These are phyloP conservation scores for Cryptococcus sp. DNA, from an alignment of 1,284 basidiomycete species.

Conservation along the genomic window DNA sequence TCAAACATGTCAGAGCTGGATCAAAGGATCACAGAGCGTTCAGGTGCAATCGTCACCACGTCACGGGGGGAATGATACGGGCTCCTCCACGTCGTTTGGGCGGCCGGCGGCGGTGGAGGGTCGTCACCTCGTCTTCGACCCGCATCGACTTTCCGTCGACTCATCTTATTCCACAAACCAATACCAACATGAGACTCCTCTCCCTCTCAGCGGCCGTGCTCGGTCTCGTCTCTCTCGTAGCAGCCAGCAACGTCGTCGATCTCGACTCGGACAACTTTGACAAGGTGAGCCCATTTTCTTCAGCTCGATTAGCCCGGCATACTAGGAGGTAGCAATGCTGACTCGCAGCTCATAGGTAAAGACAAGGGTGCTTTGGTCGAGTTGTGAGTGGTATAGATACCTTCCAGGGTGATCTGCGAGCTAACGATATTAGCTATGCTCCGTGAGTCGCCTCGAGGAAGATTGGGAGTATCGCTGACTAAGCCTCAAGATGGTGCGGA, in stretches of 20 bases:
- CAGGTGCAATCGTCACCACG: too few species aligned
- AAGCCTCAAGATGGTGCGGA: constrained; percentile 43
- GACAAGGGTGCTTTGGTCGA: constrained; percentile 80
- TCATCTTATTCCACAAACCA: not conserved
- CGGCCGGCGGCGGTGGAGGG: too few species aligned
- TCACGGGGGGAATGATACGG: too few species aligned
- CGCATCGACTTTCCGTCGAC: not conserved
- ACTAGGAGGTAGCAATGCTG: constrained; percentile 2
- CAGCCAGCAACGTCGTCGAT: constrained; percentile 70
- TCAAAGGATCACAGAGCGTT: too few species aligned
- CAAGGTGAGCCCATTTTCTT: constrained; percentile 41
- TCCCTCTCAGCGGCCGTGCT: constrained; percentile 57
- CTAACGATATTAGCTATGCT: constrained; percentile 31
- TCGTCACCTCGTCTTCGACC: not conserved
- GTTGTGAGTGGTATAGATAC: constrained; percentile 66
- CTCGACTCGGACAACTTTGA: constrained; percentile 73
- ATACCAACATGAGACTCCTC: constrained; percentile 55
- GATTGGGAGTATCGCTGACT: not conserved
- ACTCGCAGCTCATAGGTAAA: constrained; percentile 54
- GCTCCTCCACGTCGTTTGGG: too few species aligned
- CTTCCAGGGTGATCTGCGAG: not conserved
- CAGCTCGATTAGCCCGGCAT: too few species aligned
- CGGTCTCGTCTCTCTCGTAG: constrained; percentile 52
- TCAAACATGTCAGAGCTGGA: too few species aligned
- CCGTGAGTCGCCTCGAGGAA: constrained; percentile 22